Conservation (phyloP, 345 rosid species). For the Salix viminalis region DNA sequence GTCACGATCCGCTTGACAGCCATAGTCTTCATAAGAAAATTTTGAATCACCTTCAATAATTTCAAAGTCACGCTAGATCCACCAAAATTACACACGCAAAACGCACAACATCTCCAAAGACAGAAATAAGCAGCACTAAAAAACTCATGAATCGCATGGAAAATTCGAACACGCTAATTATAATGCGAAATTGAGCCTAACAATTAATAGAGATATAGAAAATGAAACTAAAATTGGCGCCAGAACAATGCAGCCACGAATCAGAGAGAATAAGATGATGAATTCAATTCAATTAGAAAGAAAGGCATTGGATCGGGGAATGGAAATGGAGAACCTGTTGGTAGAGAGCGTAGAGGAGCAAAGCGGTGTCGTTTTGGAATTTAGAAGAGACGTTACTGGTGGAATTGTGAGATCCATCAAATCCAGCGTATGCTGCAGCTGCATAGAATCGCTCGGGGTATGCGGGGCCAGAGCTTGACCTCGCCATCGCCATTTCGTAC, state of each 20-base stretch:
- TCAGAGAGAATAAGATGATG: constrained; percentile 8
- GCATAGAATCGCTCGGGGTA: constrained; percentile 95
- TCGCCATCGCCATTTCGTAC: constrained; percentile 55
- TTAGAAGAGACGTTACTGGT: constrained; percentile 54
- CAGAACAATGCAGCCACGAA: neutral
- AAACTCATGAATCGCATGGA: neutral
- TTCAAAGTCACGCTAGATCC: constrained; percentile 26
- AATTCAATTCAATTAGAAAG: constrained; percentile 9
- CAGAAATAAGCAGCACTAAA: neutral
- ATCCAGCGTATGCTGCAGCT: constrained; percentile 84
- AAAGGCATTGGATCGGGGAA: constrained; percentile 4
- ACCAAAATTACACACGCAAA: constrained; percentile 11
- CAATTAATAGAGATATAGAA: neutral
- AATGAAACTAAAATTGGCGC: neutral
- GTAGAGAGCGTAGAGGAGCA: constrained; percentile 80
- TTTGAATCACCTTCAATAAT: neutral
- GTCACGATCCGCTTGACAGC: neutral
- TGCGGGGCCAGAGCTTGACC: constrained; percentile 90
- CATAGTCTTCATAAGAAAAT: neutral
- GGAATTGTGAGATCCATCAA: constrained; percentile 77
- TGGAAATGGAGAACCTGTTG: constrained; percentile 58
- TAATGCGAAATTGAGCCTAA: neutral
- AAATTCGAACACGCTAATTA: neutral
- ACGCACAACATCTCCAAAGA: neutral
- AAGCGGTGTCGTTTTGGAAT: constrained; percentile 72